phyloP scores from a whole-genome alignment of 495 filamentous ascomycete species.

The Aspergillus indologenus region DNA sequence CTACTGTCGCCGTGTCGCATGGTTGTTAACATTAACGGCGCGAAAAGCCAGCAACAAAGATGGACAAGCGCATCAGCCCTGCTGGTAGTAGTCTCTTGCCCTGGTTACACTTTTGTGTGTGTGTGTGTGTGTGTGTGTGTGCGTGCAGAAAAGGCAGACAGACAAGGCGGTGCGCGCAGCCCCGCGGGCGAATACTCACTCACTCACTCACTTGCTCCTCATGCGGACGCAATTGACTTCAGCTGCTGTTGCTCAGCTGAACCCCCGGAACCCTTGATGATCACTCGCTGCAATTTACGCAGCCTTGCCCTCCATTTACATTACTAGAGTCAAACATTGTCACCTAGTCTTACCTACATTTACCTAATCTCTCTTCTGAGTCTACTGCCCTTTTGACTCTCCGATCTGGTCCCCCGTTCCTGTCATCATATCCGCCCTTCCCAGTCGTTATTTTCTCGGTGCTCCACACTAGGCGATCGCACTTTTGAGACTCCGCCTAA shows the following conservation, averaged over 20 bases:
- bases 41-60: not conserved
- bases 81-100: not conserved
- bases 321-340: not conserved
- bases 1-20: no score
- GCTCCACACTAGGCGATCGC: not conserved
- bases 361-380: not conserved
- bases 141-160: no score
- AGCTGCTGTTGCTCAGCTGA: constrained; percentile 4
- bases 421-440: constrained; percentile 23
- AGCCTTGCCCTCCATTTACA: constrained; percentile 11
- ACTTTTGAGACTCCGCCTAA: not conserved
- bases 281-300: constrained; percentile 3
- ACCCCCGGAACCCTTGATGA: not conserved
- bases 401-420: constrained; percentile 16
- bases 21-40: not conserved
- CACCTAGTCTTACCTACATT: not conserved
- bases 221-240: not conserved
- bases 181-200: no score
- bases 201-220: not conserved
- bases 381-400: constrained; percentile 13
- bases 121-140: no score
- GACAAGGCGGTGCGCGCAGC: no score
- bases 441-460: constrained; percentile 16
- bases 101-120: no score
- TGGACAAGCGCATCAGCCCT: not conserved